Evolutionary conservation across 2,329 filamentous ascomycete species (phyloP), one percentile per base, ranked within the genome.

Genomic region (Talaromyces piceae): DNA sequence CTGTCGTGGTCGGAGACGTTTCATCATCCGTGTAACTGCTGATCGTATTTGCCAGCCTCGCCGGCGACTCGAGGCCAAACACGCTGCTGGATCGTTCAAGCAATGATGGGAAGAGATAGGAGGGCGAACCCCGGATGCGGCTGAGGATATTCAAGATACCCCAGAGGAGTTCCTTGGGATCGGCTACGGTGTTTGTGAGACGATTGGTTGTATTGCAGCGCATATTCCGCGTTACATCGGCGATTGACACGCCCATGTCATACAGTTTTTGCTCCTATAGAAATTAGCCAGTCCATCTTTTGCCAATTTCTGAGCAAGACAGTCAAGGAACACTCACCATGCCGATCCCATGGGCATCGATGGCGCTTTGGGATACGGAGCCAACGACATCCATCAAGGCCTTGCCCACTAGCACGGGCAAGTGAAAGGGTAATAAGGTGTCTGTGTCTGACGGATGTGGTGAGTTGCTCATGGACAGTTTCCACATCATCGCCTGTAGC

Each of bases 311-410:
- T 26, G 44, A 26, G 5, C 16, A 6, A 4, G 11, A 20, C 12
- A 12, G n/a, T 16, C n/a, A 37, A 43, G 30, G 23, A 43, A 12
- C 2, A 16, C 82, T 66, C 71, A 88, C 86, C 67, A 94, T 72
- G 49, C 86, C 86, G 33, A 88, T 81, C 25, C 85, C 85, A 57
- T 91, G 77, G 2, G 91, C 74, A 57, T 91, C 88, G 67, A 89
- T 83, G 28, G 84, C 82, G 52, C 84, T 80, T 47, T 84, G 83
- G 0, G 86, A 86, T 59, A 93, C 88, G 49, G 86, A 81, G 2
- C 83, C 81, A 4, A 86, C 83, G 68, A 91, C 81, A 7, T 78
- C 78, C 57, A 80, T 73, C 12, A 87, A 63, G 49, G 87, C 82
- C 47, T 80, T 77, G 0, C 83, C 77, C 54, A 87, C 77, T 49